Evolutionary conservation across 352 stramenopile genomes (phyloP).

Genomic region (Phytophthora citrophthora): DNA sequence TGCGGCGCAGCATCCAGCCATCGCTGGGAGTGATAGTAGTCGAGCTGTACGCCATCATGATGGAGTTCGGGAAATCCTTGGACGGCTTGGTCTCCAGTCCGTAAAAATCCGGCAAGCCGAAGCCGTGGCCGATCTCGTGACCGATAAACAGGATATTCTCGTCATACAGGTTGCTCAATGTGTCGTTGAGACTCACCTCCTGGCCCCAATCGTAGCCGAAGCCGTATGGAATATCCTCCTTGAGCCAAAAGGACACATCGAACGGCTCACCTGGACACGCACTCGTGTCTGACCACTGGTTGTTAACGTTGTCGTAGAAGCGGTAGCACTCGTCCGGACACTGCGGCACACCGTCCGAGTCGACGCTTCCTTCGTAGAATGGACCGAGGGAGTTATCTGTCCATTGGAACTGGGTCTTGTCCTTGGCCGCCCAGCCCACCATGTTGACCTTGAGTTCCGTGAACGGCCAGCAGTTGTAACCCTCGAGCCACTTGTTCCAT

Average conservation of each 20-base stretch:
- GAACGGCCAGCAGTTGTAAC: constrained; percentile 36
- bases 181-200: constrained; percentile 29
- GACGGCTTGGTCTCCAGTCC: constrained; percentile 20
- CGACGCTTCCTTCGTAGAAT: constrained; percentile 13
- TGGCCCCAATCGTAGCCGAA: constrained; percentile 28
- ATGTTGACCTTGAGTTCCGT: constrained; percentile 29
- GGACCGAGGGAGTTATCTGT: constrained; percentile 16
- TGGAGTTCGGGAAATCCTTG: constrained; percentile 27
- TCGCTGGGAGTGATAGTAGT: constrained; percentile 33
- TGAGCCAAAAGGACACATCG: constrained; percentile 35
- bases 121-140: constrained; percentile 30
- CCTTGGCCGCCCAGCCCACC: constrained; percentile 28
- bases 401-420: constrained; percentile 28
- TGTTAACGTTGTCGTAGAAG: constrained; percentile 25
- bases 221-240: constrained; percentile 23
- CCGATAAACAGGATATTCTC: constrained; percentile 31
- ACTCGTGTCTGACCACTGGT: constrained; percentile 29
- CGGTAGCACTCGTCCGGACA: constrained; percentile 29
- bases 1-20: constrained; percentile 42
- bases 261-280: constrained; percentile 24
- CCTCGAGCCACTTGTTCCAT: constrained; percentile 32
- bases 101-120: constrained; percentile 31
- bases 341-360: constrained; percentile 10
- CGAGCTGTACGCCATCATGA: constrained; percentile 37
- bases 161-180: constrained; percentile 14